phyloP scores from a whole-genome alignment of 805 yeast genomes.

The Sungouiozyma ichnusensis region DNA sequence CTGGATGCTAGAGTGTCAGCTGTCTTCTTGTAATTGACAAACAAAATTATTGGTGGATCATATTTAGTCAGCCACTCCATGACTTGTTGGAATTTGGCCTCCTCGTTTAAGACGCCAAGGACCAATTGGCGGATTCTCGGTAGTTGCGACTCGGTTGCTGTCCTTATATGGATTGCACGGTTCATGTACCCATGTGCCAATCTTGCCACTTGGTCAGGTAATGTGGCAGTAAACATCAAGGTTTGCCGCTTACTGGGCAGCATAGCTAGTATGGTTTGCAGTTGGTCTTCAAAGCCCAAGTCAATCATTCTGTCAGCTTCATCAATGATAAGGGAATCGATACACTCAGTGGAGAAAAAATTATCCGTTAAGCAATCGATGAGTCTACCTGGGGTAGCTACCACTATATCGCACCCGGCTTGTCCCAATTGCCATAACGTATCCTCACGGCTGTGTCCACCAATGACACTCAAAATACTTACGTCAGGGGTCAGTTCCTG shows the following conservation, averaged over 20 bases:
- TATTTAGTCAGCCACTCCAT: constrained; percentile 15
- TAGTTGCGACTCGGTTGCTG: constrained; percentile 61
- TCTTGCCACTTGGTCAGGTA: constrained; percentile 63
- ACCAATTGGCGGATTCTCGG: constrained; percentile 54
- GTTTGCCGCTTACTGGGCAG: constrained; percentile 37
- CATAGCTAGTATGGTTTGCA: constrained; percentile 43
- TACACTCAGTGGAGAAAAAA: constrained; percentile 46
- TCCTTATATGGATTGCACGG: constrained; percentile 50
- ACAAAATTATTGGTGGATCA: constrained; percentile 59
- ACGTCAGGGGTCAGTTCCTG: background rate
- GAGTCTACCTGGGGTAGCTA: constrained; percentile 91
- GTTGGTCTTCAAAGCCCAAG: constrained; percentile 82
- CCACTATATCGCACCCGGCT: constrained; percentile 61
- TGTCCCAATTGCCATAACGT: constrained; percentile 45
- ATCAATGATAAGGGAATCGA: constrained; percentile 69
- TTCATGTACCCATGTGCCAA: constrained; percentile 53
- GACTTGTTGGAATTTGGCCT: constrained; percentile 34
- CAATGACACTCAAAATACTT: constrained; percentile 53
- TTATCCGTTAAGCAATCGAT: constrained; percentile 68
- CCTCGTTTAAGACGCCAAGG: constrained; percentile 37
- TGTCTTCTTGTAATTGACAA: constrained; percentile 64
- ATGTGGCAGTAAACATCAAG: constrained; percentile 91
- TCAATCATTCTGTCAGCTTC: constrained; percentile 96
- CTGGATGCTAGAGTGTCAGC: constrained; percentile 58
- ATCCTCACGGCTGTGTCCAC: constrained; percentile 80